Evolutionary conservation across 148 eudicot species (phyloP), one percentile per base, ranked within the genome.

Genomic region (Limonium bicolor): DNA sequence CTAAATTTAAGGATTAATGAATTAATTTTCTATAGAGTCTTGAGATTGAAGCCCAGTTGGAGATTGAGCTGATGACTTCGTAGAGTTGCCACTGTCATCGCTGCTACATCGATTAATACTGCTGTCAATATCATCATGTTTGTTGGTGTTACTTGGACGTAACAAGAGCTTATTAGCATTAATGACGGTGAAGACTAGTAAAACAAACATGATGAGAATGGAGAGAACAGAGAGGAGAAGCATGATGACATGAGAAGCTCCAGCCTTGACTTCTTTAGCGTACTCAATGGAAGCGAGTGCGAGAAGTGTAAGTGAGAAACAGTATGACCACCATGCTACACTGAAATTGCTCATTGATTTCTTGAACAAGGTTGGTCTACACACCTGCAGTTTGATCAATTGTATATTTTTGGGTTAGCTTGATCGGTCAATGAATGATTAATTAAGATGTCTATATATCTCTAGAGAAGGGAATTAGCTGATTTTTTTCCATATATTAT

Each of bases 281-380:
- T 79, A 83, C 40, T 59, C 63, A 16, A 62, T 39, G 0, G 83
- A 66, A 0, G 78, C 76, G 11, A 72, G 20, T 8, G 83, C 76
- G 8, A 83, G 55, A 37, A 70, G 27, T 3, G 78, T 67, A 15
- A 83, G 7, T 0, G 81, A 82, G 46, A 73, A 76, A 3, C 81
- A 79, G 46, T 70, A 78, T 0, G 80, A 73, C 87, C 87, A 83
- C 87, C 87, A 83, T 48, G 81, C 70, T 1, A 83, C 44, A 10
- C 42, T 79, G 60, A 67, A 76, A 51, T 46, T 66, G 25, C 33
- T 72, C 79, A 77, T 70, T 3, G 84, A 63, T 61, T 73, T 77
- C 66, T 59, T 71, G 74, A 84, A 84, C 10, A 84, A 27, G n/a
- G 50, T 41, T 37, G 85, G 88, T 40, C 94, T 68, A 31, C 82